Evolutionary conservation across 2,329 filamentous ascomycete genomes (phyloP), one percentile per base, ranked within the genome.

Genomic region (Fonsecaea multimorphosa): DNA sequence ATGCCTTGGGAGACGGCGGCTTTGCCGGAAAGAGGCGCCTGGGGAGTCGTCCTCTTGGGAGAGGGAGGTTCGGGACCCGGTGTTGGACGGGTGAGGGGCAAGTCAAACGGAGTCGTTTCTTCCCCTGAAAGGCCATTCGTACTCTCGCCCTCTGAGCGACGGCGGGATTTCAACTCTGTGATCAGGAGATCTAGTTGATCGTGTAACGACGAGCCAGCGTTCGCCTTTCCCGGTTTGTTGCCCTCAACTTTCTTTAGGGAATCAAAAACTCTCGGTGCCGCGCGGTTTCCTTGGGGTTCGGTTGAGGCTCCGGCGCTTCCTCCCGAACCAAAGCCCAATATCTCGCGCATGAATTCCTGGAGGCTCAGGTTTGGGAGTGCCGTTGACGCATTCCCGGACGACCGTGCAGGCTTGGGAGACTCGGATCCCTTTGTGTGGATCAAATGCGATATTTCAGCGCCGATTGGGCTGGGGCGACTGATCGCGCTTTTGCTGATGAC

Each of bases 341-440:
- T 65, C 31, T 68, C 66, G 49, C 60, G 66, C 58, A 68, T 62
- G 59, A 68, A 68, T 27, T 65, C 63, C 60, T 63, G 55, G 9
- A 68, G 38, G 22, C 54, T 63, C 22, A 68, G 29, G 22, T 64
- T 55, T 36, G 36, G 40, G 14, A 58, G 46, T 12, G n/a, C 29
- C 7, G 19, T 27, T 9, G 32, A 22, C 29, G 19, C 58, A 31
- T 8, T 46, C 27, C 32, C 46, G 31, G 46, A 1, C 27, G 44
- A 38, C 34, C 38, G 46, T 34, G 27, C 6, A 19, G 31, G 27
- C 8, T 31, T 9, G n/a, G n/a, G n/a, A 34, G 56, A 24, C 4
- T 51, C 58, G n/a, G 49, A 32, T 16, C 16, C 46, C 4, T 32
- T 32, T 3, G 24, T 22, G n/a, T 60, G 44, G n/a, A 57, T n/a